A percentile compares a stretch with the other conserved stretches of the same genome.
Evolutionary conservation across 306 rosid species (phyloP).

Genomic region (Cercis canadensis): DNA sequence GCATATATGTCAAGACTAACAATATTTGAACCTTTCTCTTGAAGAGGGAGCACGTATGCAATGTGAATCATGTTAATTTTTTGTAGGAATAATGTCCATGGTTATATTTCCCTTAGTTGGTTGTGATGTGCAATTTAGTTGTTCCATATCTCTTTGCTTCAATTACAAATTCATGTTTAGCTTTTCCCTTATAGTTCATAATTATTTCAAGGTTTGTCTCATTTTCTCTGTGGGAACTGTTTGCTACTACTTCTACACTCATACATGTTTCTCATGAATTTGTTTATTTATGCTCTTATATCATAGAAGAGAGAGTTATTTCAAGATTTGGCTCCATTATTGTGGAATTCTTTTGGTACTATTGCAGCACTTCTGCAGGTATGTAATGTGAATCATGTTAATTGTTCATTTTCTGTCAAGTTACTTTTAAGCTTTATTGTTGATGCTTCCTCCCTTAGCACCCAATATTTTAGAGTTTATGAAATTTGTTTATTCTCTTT

Average conservation of each 20-base stretch:
- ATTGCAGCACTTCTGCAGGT: slow-evolving; percentile 89
- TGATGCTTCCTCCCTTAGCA: slow-evolving; percentile 2
- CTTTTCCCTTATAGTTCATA: slow-evolving; percentile 26
- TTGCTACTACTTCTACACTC: slow-evolving; percentile 46
- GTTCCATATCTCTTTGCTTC: slow-evolving; percentile 11
- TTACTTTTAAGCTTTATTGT: slow-evolving; percentile 23
- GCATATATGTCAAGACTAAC: no score
- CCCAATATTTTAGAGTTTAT: slow-evolving; percentile 12
- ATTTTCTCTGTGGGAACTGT: slow-evolving; percentile 21
- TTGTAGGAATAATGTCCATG: background rate
- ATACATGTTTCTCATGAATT: slow-evolving; percentile 38
- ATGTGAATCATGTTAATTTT: no score
- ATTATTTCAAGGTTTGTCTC: no score
- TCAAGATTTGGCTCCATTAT: slow-evolving; percentile 93
- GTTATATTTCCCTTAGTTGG: background rate
- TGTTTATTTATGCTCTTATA: slow-evolving; percentile 17
- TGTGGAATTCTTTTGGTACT: slow-evolving; percentile 98
- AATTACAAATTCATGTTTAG: slow-evolving; percentile 17
- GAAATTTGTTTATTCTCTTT: background rate
- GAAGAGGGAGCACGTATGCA: no score
- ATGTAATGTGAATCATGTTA: slow-evolving; percentile 35
- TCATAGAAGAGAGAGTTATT: slow-evolving; percentile 90
- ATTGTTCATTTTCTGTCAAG: slow-evolving; percentile 23
- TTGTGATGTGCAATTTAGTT: slow-evolving; percentile 11
- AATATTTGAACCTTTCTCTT: no score